These are phyloP conservation scores for Pythium angustatum DNA, from an alignment of 352 stramenopile genomes.

Conservation along the genomic window DNA sequence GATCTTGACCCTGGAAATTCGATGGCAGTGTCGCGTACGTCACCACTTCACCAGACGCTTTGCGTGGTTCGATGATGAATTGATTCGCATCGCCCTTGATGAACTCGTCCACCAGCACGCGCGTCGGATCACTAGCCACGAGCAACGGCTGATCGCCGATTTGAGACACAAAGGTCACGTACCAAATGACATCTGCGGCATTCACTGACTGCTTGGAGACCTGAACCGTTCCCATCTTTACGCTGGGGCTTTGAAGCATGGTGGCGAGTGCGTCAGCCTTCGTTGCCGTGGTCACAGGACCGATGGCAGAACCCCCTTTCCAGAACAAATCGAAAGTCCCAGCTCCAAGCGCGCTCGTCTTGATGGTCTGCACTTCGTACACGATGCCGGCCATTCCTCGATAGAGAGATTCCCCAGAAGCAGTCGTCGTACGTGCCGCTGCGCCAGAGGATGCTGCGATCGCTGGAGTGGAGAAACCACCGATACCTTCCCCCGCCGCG, in stretches of 20 bases:
- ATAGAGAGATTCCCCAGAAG: slow-evolving; percentile 79
- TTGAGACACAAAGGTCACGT: slow-evolving; percentile 85
- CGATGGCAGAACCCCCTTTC: slow-evolving; percentile 35
- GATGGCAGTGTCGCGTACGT: slow-evolving; percentile 78
- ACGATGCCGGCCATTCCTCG: slow-evolving; percentile 94
- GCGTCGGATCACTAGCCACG: slow-evolving; percentile 42
- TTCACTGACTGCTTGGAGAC: slow-evolving; percentile 61
- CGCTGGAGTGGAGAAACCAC: slow-evolving; percentile 84
- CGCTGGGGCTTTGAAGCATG: slow-evolving; percentile 36
- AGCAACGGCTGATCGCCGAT: slow-evolving; percentile 83
- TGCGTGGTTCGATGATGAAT: slow-evolving; percentile 94
- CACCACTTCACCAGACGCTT: slow-evolving; percentile 89
- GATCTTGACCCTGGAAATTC: slow-evolving; percentile 89
- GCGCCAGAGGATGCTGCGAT: slow-evolving; percentile 92
- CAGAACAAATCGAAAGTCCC: slow-evolving; percentile 60
- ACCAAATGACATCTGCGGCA: slow-evolving; percentile 61
- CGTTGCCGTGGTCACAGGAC: slow-evolving; percentile 42
- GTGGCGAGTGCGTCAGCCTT: slow-evolving; percentile 45
- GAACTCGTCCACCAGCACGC: slow-evolving; percentile 82
- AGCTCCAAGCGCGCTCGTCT: slow-evolving; percentile 37
- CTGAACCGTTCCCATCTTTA: slow-evolving; percentile 51
- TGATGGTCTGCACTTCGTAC: slow-evolving; percentile 94
- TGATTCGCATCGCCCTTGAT: slow-evolving; percentile 94
- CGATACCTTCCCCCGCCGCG: slow-evolving; percentile 87
- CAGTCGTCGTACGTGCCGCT: slow-evolving; percentile 84